Evolutionary conservation across 2,329 filamentous ascomycete species (phyloP), one percentile per base, ranked within the genome.

Genomic region (Parastagonospora avenae): DNA sequence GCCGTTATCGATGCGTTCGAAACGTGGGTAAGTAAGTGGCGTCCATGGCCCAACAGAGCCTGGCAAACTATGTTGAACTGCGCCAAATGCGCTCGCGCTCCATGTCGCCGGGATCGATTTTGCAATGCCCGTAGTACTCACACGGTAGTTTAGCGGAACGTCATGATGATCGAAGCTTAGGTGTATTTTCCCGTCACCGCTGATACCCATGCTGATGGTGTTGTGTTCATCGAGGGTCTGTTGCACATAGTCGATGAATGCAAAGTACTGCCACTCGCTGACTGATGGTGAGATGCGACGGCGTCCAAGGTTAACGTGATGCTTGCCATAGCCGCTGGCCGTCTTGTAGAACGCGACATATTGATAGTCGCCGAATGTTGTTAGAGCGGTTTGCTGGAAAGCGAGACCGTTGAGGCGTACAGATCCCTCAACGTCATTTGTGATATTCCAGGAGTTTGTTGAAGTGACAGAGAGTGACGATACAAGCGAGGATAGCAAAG

Each of bases 151-250:
- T 41, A 72, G 62, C 2, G 68, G 68, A 1, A 71, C 68, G 31
- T 72, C 69, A 50, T 82, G 79, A 53, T 82, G 80, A 47, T 82
- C 80, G 55, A 80, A 82, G 7, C 77, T 79, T 4, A 82, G 62
- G 52, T 82, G 80, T 19, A 82, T 80, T n/a, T 77, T 81, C 38
- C 80, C 80, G 52, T 82, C 80, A 1, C 76, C 78, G 38, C 75
- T 80, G 37, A 82, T 77, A 2, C 80, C 80, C 55, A 82, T 72
- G 62, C 80, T 80, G 39, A 81, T 77, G 3, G 79, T 82, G 52
- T 82, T 82, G 60, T 82, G 80, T 3, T 79, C 79, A 50, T 82
- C 80, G 37, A 82, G 74, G 1, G 74, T 76, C 10, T 73, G 78
- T 59, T 82, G 80, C 12, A 76, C 67, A 41, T 82, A 82, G 61